phyloP scores from a whole-genome alignment of 768 basidiomycete species.

The Crassisporium funariophilum region DNA sequence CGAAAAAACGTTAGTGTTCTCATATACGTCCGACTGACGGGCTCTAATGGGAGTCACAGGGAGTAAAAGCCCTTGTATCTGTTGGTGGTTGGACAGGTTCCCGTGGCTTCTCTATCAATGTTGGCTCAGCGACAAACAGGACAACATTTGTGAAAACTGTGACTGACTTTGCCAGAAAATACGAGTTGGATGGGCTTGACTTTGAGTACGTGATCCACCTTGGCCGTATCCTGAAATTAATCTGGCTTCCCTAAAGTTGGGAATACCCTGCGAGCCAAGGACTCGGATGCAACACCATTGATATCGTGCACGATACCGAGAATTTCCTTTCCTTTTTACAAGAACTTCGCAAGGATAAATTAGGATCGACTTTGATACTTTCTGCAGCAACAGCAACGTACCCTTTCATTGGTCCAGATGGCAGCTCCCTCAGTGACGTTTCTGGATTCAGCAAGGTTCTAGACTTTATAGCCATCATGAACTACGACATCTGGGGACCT shows the following conservation, averaged over 20 bases:
- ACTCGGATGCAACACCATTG: constrained; percentile 69
- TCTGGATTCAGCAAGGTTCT: constrained; percentile 72
- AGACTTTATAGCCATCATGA: constrained; percentile 58
- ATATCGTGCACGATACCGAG: constrained; percentile 60
- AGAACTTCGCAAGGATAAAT: constrained; percentile 60
- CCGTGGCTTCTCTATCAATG: constrained; percentile 59
- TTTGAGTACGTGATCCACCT: constrained; percentile 41
- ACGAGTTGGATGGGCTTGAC: constrained; percentile 62
- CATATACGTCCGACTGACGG: neutral
- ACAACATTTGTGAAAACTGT: constrained; percentile 67
- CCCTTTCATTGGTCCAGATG: constrained; percentile 46
- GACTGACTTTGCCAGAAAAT: constrained; percentile 48
- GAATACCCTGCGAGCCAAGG: constrained; percentile 80
- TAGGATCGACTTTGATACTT: constrained; percentile 60
- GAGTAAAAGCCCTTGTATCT: constrained; percentile 57
- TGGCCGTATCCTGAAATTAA: constrained; percentile 1
- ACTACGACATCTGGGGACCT: constrained; percentile 70
- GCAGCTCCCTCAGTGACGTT: constrained; percentile 66
- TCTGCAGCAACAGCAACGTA: constrained; percentile 43
- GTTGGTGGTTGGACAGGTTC: constrained; percentile 77
- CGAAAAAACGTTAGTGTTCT: constrained; percentile 39
- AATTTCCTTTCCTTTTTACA: constrained; percentile 84
- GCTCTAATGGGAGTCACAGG: constrained; percentile 32
- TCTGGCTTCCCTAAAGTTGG: constrained; percentile 55
- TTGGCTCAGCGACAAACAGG: constrained; percentile 59